Evolutionary conservation across 2,329 filamentous ascomycete species (phyloP), one percentile per base, ranked within the genome.

Genomic region (Fusarium austroafricanum): DNA sequence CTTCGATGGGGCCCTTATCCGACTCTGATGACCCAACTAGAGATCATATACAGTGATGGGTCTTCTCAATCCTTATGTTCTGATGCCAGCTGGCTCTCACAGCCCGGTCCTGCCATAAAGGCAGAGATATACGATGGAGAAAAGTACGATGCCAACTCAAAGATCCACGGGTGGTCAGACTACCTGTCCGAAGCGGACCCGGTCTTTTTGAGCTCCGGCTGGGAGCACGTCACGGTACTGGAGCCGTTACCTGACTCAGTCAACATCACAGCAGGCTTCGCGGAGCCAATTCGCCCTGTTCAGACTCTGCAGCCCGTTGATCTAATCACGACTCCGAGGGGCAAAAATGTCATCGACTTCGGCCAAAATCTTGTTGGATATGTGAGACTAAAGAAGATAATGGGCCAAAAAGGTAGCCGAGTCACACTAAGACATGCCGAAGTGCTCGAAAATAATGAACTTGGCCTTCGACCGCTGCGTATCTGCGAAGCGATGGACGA

Each of bases 81-180:
- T 23, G 21, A 23, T 23, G 21, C 21, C 21, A 23, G 21, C 21
- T 23, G 21, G 21, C 21, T 23, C 21, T 23, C 21, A 23, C 21
- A 23, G 21, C 21, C 21, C 21, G 21, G 21, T 23, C 21, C 21
- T 23, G 21, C 21, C 21, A 23, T 23, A 23, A 23, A 23, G 44
- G 82, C 82, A 3, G 81, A 84, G 35, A 79, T 87, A 3, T 86
- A 86, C 58, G 78, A 86, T 64, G 85, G 86, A 6, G 84, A 87
- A 54, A 55, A 75, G 0, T 87, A 83, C 55, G 82, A 87, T 68
- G 75, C 76, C 1, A 79, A 9, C 78, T 85, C n/a, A 81, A 67
- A 70, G 10, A 15, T 51, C 8, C 12, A 37, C 2, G 58, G 75
- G 3, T 29, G 82, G 76, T 5, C 55, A 26, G 15, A 2, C 21